These are phyloP conservation scores for Schizonepeta tenuifolia DNA, from an alignment of 257 asterid species.

Conservation along the genomic window DNA sequence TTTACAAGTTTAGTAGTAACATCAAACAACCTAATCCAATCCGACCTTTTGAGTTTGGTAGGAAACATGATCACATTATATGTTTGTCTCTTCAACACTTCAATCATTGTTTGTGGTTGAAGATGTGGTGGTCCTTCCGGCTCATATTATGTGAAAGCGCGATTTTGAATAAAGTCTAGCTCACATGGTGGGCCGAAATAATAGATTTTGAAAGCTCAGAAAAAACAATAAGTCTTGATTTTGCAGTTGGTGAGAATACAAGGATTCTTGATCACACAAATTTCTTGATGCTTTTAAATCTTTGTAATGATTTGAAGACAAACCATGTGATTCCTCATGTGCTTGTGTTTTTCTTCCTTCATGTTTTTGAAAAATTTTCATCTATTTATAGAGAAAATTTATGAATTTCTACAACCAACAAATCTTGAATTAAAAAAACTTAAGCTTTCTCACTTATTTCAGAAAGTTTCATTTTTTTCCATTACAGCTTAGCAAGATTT, in stretches of 20 bases:
- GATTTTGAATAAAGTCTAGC: neutral
- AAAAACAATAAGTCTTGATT: neutral
- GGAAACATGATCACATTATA: neutral
- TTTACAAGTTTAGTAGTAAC: neutral
- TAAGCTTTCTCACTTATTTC: conserved; percentile 9
- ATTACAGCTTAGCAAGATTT: neutral
- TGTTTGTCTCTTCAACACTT: neutral
- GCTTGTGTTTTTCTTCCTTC: conserved; percentile 23
- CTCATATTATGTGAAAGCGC: neutral
- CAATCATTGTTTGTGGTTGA: neutral
- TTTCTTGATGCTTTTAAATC: neutral
- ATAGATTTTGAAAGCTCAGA: neutral
- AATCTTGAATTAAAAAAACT: neutral
- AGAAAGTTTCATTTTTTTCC: too few species aligned
- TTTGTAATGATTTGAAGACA: conserved; percentile 26
- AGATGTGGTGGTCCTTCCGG: neutral
- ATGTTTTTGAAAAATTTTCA: neutral
- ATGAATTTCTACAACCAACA: conserved; percentile 27
- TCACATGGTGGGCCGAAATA: conserved; percentile 20
- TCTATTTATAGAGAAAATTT: conserved; percentile 31
- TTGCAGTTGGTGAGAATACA: neutral
- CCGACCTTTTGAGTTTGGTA: neutral
- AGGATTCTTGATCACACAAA: conserved; percentile 4
- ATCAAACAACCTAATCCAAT: neutral
- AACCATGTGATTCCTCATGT: conserved; percentile 40